A percentile compares a stretch with the other conserved stretches of the same genome.
These are phyloP conservation scores for Amanita brunnescens DNA, from an alignment of 768 basidiomycete genomes.

Conservation along the genomic window DNA sequence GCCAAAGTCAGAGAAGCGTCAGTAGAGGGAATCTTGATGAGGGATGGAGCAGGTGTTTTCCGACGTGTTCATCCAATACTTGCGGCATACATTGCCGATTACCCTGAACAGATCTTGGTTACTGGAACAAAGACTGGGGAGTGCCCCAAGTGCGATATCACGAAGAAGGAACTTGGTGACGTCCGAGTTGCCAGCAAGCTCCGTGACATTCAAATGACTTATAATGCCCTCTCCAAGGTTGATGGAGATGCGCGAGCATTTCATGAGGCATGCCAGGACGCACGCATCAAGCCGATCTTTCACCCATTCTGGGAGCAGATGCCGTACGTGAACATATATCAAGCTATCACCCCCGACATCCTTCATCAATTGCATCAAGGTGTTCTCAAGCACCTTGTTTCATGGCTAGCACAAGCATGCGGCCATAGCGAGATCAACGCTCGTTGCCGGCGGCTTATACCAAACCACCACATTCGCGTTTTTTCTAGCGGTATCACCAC, in stretches of 20 bases:
- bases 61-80: neutral
- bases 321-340: conserved; percentile 17
- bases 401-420: conserved; percentile 22
- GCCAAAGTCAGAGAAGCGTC: no score
- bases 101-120: conserved; percentile 1
- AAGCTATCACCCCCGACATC: conserved; percentile 33
- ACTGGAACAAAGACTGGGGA: neutral
- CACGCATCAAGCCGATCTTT: conserved; percentile 18
- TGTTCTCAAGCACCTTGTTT: conserved; percentile 31
- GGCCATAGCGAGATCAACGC: conserved; percentile 27
- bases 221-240: neutral
- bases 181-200: neutral
- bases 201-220: neutral
- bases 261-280: conserved; percentile 10
- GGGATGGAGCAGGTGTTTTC: neutral
- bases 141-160: neutral
- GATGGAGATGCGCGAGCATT: neutral
- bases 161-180: neutral
- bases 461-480: conserved; percentile 15
- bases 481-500: conserved; percentile 29
- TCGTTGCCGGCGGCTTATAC: conserved; percentile 20
- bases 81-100: neutral
- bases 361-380: conserved; percentile 44
- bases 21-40: neutral
- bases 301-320: conserved; percentile 34